Evolutionary conservation across 2,329 filamentous ascomycete genomes (phyloP).

Genomic region (Aspergillus piperis): DNA sequence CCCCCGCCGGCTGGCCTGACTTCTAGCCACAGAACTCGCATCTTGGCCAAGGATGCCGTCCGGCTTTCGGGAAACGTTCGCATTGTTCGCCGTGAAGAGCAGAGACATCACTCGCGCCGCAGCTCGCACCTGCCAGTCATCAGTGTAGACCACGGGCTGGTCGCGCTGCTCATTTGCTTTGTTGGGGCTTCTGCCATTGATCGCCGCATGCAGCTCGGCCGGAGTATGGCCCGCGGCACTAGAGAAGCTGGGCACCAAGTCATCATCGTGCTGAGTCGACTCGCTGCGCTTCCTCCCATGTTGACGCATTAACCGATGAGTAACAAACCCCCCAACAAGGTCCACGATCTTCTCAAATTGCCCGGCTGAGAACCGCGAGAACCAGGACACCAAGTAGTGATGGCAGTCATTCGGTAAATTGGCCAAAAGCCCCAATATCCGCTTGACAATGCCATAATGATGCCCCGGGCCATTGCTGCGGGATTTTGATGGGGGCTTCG

Average conservation of each 20-base stretch:
- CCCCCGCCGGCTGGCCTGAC: conserved; percentile 54
- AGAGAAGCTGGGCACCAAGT: conserved; percentile 71
- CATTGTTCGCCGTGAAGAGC: conserved; percentile 79
- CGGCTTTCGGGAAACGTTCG: conserved; percentile 41
- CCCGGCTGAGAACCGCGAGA: conserved; percentile 66
- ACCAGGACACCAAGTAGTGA: conserved; percentile 74
- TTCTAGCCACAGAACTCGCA: conserved; percentile 42
- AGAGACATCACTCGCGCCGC: conserved; percentile 78
- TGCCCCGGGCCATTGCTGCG: conserved; percentile 56
- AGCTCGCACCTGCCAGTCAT: conserved; percentile 88
- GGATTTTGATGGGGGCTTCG: conserved; percentile 12
- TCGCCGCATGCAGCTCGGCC: conserved; percentile 75
- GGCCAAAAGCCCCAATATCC: conserved; percentile 76
- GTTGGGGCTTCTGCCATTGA: conserved; percentile 53
- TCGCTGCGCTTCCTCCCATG: conserved; percentile 65
- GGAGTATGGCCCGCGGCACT: conserved; percentile 64
- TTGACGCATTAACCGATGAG: conserved; percentile 73
- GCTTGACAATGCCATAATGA: conserved; percentile 82
- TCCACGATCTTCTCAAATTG: conserved; percentile 76
- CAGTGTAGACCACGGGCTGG: conserved; percentile 63
- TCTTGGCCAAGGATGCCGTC: conserved; percentile 32
- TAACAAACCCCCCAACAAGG: conserved; percentile 74
- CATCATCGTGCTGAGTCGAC: conserved; percentile 55
- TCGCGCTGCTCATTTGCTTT: conserved; percentile 57
- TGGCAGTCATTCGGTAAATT: conserved; percentile 76